Base-by-base conservation (phyloP, 768 basidiomycete genomes). In the Suillus occidentalis region DNA sequence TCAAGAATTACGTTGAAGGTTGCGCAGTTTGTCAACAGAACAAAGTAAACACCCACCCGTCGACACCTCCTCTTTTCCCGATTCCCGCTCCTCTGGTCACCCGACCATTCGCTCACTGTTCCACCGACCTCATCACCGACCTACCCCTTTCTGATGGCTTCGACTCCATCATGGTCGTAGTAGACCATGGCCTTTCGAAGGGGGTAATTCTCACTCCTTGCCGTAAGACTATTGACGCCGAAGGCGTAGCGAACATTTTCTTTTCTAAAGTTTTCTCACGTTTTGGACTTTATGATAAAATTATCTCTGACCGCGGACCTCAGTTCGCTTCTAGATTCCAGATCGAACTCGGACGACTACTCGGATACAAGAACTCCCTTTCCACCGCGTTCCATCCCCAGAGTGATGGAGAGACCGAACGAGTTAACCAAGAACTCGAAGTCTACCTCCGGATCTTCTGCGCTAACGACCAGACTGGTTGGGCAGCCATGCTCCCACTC, bases 1-100 rank as follows among this genome's bases (percentile, higher is more conserved):
- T 42, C 40, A 42, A 40, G 14, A 40, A 40, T 0, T 40, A 6
- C 1, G 14, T 42, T 1, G 40, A 42, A 0, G 20, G 8, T 7
- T 18, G 31, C 4, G 31, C 4, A 4, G 4, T 31, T 4, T 31
- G 31, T 4, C 31, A 31, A 31, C 31, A 31, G 42, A 18, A 43
- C 5, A 43, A 43, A 43, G 42, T 43, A 8, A 43, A 43, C 42
- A 43, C 18, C 6, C 42, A 43, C 18, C 42, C 42, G 0, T 43
- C 42, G 0, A 8, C 18, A 1, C 42, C 18, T 1, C 42, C 42
- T 0, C 42, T 43, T 0, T 1, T 6, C 0, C 42, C 18, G 0
- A 43, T 43, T 3, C 18, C 42, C 0, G 7, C 42, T 2, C 42
- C 42, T 3, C 6, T 43, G 18, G 2, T n/a, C n/a, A n/a, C n/a